These are phyloP conservation scores for Quercus glauca DNA, from an alignment of 306 rosid genomes.

Conservation along the genomic window DNA sequence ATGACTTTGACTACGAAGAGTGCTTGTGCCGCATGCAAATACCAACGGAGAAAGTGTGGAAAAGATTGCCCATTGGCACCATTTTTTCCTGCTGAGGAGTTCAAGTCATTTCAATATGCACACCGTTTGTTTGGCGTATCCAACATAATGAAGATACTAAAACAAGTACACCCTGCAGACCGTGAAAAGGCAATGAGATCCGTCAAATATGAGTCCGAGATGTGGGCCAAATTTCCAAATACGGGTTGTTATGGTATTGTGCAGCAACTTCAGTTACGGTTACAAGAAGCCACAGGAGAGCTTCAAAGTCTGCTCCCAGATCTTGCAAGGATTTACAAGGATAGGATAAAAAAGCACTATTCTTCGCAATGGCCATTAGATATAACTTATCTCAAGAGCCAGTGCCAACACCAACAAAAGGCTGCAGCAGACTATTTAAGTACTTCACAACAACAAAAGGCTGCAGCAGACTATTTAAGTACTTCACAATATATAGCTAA, in stretches of 20 bases:
- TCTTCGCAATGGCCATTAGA: too few relatives aligned
- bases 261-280: not conserved
- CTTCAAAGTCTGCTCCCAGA: not conserved
- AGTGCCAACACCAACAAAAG: not conserved
- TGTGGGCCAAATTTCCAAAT: slow-evolving; percentile 37
- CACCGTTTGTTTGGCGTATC: slow-evolving; percentile 62
- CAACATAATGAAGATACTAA: slow-evolving; percentile 40
- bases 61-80: slow-evolving; percentile 51
- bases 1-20: slow-evolving; percentile 22
- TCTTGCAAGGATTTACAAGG: slow-evolving; percentile 1
- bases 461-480: too few relatives aligned
- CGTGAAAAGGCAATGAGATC: slow-evolving; percentile 57
- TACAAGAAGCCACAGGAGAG: slow-evolving; percentile 7
- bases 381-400: too few relatives aligned
- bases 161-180: not conserved
- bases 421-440: too few relatives aligned
- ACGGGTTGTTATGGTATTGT: slow-evolving; percentile 39
- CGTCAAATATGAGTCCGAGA: slow-evolving; percentile 48
- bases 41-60: slow-evolving; percentile 49
- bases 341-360: not conserved
- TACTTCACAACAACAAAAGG: too few relatives aligned
- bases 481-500: too few relatives aligned
- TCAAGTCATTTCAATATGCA: slow-evolving; percentile 41
- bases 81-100: slow-evolving; percentile 51
- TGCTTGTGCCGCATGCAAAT: slow-evolving; percentile 73